Evolutionary conservation across 441 rosid species (phyloP).

Genomic region (Arabidopsis lyrata): DNA sequence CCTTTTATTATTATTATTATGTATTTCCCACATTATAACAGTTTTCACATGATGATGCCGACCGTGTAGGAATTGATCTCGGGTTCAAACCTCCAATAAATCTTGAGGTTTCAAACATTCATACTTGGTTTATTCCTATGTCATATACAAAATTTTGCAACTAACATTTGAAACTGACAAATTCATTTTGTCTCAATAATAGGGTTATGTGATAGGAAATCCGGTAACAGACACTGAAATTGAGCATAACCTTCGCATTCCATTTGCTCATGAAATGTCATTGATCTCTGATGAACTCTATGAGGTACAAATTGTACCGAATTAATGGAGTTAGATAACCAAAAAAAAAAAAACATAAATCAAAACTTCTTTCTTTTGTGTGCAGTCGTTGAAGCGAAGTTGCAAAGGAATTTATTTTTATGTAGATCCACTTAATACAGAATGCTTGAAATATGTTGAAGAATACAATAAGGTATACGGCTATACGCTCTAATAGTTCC

Average conservation of each 20-base stretch:
- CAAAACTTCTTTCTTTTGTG: too few relatives aligned
- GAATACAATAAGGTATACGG: constrained; percentile 25
- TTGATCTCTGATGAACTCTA: constrained; percentile 68
- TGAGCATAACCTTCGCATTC: constrained; percentile 48
- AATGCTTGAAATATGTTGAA: constrained; percentile 47
- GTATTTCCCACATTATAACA: too few relatives aligned
- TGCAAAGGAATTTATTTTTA: constrained; percentile 49
- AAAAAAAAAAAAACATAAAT: background rate
- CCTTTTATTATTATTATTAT: background rate
- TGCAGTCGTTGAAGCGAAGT: constrained; percentile 56
- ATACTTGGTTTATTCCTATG: too few relatives aligned
- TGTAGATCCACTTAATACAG: constrained; percentile 47
- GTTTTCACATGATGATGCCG: background rate
- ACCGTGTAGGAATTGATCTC: constrained; percentile 20
- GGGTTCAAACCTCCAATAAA: constrained; percentile 44
- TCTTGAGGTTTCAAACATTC: background rate
- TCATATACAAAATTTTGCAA: too few relatives aligned
- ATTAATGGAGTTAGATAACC: background rate
- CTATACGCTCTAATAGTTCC: too few relatives aligned
- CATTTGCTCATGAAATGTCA: constrained; percentile 63
- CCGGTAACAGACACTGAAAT: constrained; percentile 28
- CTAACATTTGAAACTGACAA: too few relatives aligned
- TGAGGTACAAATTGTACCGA: constrained; percentile 39
- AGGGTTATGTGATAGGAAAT: constrained; percentile 70
- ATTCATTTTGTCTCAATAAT: background rate